A percentile compares a stretch with the other conserved stretches of the same genome.
These are phyloP conservation scores for Quercus gilva DNA, from an alignment of 306 rosid species.

Conservation along the genomic window DNA sequence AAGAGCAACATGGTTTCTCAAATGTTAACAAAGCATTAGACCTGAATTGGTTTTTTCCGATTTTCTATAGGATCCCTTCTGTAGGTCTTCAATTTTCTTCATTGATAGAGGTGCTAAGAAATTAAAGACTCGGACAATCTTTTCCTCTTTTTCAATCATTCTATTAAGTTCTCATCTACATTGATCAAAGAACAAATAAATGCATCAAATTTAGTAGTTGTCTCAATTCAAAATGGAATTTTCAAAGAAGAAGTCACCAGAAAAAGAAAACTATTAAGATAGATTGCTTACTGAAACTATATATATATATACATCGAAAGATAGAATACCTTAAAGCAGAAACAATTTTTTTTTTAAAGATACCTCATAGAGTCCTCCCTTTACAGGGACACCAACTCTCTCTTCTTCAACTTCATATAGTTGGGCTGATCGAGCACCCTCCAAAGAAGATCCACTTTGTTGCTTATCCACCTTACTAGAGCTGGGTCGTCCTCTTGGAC, in stretches of 20 bases:
- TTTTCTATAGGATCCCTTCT: neutral
- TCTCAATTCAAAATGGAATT: neutral
- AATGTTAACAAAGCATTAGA: neutral
- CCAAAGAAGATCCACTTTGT: constrained; percentile 21
- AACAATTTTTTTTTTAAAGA: neutral
- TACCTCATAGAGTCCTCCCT: constrained; percentile 97
- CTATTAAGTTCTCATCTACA: neutral
- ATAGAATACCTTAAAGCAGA: neutral
- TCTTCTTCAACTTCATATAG: constrained; percentile 70
- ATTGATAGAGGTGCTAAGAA: neutral
- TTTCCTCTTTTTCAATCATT: neutral
- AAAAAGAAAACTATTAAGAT: neutral
- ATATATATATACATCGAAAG: neutral
- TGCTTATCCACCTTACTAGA: constrained; percentile 35
- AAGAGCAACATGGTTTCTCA: neutral
- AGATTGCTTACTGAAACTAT: neutral
- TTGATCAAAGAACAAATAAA: neutral
- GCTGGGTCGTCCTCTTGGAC: constrained; percentile 62
- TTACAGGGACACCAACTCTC: constrained; percentile 97
- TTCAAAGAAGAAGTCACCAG: neutral
- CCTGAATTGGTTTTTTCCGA: neutral
- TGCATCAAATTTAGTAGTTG: neutral
- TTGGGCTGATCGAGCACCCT: constrained; percentile 24
- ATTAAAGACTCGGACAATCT: neutral
- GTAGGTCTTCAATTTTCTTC: neutral